Base-by-base conservation (phyloP, 352 stramenopile genomes). In the Phytophthora fragariae region DNA sequence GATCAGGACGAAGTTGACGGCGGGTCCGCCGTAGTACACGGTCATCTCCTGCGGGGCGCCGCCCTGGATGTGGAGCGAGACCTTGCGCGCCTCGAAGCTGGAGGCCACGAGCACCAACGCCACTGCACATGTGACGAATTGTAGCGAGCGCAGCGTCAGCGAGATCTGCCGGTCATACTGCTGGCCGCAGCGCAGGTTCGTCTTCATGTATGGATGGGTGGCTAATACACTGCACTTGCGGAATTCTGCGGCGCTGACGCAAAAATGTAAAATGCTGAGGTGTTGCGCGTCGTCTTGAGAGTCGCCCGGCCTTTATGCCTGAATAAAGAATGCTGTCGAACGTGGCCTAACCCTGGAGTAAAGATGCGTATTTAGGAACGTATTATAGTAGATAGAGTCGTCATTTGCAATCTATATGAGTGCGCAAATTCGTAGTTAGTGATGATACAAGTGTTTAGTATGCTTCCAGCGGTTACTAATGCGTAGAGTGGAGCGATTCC, bases 1-100 rank as follows among this genome's bases (percentile, higher is more conserved):
- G 41, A 94, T 52, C 56, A 94, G 67, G 57, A 81, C 78, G 59
- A 92, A 92, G 67, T 81, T 92, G 24, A 88, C 69, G 12, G 76
- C 71, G 21, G 86, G 83, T 9, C 86, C 83, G 53, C 86, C 86
- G 55, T 85, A 85, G 62, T 89, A 83, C 54, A 87, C 78, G 8
- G 86, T 83, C 62, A 94, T 15, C 21, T 81, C 68, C 0, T 85
- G 65, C 1, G n/a, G 1, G 3, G 64, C 50, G 17, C 67, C 73
- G 56, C 21, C 41, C 50, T 57, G 17, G 0, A 70, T 63, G 3
- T 55, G 21, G 37, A 89, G 47, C 0, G 62, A 60, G 14, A 88
- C 37, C 17, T 60, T 82, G 17, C 76, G 57, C 50, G 65, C 35
- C 29, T 84, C 69, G 69, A 92, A 94, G 65, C 83, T 81, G 55